A percentile compares a stretch with the other conserved stretches of the same genome.
These are phyloP conservation scores for Globisporangium nagaii DNA, from an alignment of 352 stramenopile genomes.

Conservation along the genomic window DNA sequence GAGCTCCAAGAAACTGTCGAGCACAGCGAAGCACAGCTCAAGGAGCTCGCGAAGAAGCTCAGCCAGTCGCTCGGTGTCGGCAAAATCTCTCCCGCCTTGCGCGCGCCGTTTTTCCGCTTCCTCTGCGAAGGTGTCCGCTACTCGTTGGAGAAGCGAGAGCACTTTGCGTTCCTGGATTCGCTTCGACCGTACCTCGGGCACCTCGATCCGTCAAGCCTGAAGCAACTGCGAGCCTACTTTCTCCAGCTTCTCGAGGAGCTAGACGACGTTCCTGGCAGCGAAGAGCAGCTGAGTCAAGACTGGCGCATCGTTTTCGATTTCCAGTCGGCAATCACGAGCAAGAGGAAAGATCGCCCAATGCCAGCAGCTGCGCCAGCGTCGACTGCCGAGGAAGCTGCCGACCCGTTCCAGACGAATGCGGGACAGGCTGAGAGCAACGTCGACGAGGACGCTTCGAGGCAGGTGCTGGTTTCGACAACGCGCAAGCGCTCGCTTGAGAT, in stretches of 20 bases:
- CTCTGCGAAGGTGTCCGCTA: constrained; percentile 77
- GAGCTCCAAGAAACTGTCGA: constrained; percentile 55
- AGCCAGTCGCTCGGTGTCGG: constrained; percentile 79
- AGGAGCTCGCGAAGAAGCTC: constrained; percentile 72
- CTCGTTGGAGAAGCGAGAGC: constrained; percentile 40
- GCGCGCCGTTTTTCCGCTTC: constrained; percentile 77
- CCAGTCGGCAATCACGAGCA: constrained; percentile 28
- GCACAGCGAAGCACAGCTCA: constrained; percentile 42
- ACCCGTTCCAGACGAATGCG: background rate
- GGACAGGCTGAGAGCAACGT: background rate
- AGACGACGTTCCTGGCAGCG: constrained; percentile 32
- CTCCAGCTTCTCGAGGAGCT: constrained; percentile 45
- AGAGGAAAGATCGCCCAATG: constrained; percentile 6
- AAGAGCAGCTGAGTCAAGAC: constrained; percentile 29
- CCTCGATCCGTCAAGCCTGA: constrained; percentile 55
- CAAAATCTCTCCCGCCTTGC: constrained; percentile 56
- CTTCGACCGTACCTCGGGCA: constrained; percentile 69
- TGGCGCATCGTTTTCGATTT: constrained; percentile 75
- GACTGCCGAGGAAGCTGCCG: background rate
- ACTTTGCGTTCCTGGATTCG: constrained; percentile 69
- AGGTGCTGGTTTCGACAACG: constrained; percentile 1
- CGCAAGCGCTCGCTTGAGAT: constrained; percentile 11
- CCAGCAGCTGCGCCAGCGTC: background rate
- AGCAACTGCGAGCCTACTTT: constrained; percentile 69
- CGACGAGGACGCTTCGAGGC: background rate